A percentile compares a stretch with the other conserved stretches of the same genome.
phyloP scores from a whole-genome alignment of 257 asterid species.

The Jacaranda mimosifolia region DNA sequence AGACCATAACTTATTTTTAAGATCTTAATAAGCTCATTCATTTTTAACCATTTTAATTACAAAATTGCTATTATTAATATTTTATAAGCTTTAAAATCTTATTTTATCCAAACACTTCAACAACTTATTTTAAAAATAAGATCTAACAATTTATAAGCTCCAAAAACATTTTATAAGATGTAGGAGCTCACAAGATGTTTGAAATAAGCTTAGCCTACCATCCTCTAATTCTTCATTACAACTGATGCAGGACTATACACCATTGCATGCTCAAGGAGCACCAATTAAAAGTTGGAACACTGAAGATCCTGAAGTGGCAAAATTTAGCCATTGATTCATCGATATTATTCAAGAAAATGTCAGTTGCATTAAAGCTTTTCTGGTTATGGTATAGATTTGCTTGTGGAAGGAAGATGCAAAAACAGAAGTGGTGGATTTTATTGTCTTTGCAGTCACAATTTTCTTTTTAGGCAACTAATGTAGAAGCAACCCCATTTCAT shows the following conservation, averaged over 20 bases:
- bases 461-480: neutral
- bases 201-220: too few species aligned
- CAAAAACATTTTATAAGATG: too few species aligned
- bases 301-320: conserved; percentile 40
- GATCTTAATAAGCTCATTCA: too few species aligned
- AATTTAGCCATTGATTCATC: conserved; percentile 34
- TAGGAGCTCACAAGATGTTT: too few species aligned
- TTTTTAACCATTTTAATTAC: too few species aligned
- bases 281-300: conserved; percentile 51
- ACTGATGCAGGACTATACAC: conserved; percentile 53
- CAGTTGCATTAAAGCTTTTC: conserved; percentile 30
- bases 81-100: too few species aligned
- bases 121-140: too few species aligned
- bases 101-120: too few species aligned
- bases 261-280: conserved; percentile 52
- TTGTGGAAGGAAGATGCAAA: conserved; percentile 22
- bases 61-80: too few species aligned
- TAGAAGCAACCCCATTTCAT: conserved; percentile 3
- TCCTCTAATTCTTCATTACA: neutral
- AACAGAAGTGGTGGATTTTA: conserved; percentile 5
- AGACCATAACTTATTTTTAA: too few species aligned
- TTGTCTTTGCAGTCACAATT: neutral
- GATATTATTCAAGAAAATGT: conserved; percentile 18
- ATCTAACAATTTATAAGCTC: too few species aligned
- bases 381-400: conserved; percentile 13